Percentiles rank a stretch among this genome's conserved stretches.
Evolutionary conservation across 208 protist species (phyloP).

Genomic region (Acanthamoeba culbertsoni): DNA sequence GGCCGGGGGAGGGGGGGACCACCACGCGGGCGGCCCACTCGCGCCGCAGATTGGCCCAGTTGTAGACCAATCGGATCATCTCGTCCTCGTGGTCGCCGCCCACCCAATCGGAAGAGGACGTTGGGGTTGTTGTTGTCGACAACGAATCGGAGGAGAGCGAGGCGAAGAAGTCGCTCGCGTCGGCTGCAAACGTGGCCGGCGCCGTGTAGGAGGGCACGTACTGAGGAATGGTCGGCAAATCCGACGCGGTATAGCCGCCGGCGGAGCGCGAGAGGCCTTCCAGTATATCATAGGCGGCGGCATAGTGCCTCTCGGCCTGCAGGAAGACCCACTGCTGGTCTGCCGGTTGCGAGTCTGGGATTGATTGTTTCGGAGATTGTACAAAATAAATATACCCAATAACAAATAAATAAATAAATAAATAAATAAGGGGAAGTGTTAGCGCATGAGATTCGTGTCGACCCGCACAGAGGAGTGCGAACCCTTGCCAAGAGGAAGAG

Average conservation of each 20-base stretch:
- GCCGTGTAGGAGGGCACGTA: not conserved
- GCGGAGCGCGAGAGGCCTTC: not conserved
- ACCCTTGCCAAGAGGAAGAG: not conserved
- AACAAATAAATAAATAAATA: no score
- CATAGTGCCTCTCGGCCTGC: not conserved
- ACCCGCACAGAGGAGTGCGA: no score
- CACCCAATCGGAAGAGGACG: not conserved
- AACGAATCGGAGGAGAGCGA: not conserved
- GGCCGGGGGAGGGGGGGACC: no score
- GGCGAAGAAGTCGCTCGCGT: not conserved
- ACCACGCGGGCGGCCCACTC: constrained; percentile 31
- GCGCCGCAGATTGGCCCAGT: constrained; percentile 39
- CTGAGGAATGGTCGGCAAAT: not conserved
- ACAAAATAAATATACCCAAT: no score
- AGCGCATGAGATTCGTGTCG: no score
- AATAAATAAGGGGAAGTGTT: no score
- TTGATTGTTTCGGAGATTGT: no score
- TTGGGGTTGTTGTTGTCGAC: not conserved
- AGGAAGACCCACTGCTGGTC: not conserved
- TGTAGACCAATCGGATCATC: not conserved
- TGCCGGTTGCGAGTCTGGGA: not conserved
- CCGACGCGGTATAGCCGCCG: not conserved
- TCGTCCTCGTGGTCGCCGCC: constrained; percentile 7
- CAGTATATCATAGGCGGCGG: not conserved
- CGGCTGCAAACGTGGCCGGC: not conserved